Base-by-base conservation (phyloP, 2,329 filamentous ascomycete species). In the Tolypocladium inflatum region DNA sequence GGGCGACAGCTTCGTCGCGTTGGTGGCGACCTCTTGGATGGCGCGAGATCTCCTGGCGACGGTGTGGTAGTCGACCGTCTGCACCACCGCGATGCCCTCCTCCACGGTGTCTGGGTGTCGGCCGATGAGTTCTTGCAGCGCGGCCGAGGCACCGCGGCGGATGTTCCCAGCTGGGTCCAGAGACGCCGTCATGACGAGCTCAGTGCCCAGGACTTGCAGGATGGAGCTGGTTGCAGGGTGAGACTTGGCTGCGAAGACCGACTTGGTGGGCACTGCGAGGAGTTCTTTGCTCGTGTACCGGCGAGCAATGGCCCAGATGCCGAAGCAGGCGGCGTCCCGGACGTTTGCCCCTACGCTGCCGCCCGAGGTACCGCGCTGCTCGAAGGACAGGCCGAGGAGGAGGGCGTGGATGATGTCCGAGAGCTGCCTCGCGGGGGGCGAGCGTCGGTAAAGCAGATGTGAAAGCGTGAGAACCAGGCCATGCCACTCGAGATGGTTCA, bases 121-220 rank as follows among this genome's bases (percentile, higher is more conserved):
- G 13, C 94, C 94, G 59, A 97, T 88, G 17, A 99, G 80, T 70
- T 99, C 94, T 69, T 99, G 94, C 42, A 99, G 76, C 2, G 94
- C 94, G 50, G 94, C 94, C 33, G 94, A 97, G 37, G 93, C 88
- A 4, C 93, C 94, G 63, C 94, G 84, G 56, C 94, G 83, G 64
- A 99, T 96, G 65, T 99, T 99, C 4, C 94, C 94, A 13, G 90
- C 87, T 1, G 93, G 87, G 68, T 99, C 94, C 8, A 97, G 79
- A 62, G 88, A 94, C 7, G 90, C 91, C 2, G 90, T 85, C 15
- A 89, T 84, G 0, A 96, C 83, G 17, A 99, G 79, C 66, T 96
- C 88, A 0, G 87, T 88, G 0, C 90, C 93, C 11, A 99, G 77
- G 11, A 88, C 78, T 67, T 96, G 91, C 55, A 94, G 72, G 19